Base-by-base conservation (phyloP, 805 yeast species). In the Lipomyces japonicus region DNA sequence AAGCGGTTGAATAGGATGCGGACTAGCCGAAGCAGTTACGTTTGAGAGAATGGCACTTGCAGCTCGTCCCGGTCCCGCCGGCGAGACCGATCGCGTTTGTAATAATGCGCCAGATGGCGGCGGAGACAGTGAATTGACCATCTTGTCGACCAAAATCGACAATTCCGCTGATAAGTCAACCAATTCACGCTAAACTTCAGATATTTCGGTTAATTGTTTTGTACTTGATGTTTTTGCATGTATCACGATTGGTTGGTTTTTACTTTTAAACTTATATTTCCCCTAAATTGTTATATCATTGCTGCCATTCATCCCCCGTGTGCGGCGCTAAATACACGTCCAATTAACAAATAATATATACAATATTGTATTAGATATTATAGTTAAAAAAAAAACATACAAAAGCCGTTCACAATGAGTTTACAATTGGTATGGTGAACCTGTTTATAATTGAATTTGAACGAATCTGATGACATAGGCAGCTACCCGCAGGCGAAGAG, bases 41-140 rank as follows among this genome's bases (percentile, higher is more conserved):
- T 35, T 42, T 18, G 57, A 45, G n/a, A 53, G 46, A 21, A 37
- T 46, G n/a, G 54, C 25, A 19, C 25, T 22, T 22, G 54, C 55
- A 6, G 42, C 39, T 12, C 10, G 10, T n/a, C 10, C n/a, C 23
- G 39, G 41, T n/a, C 18, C n/a, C 46, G 51, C 43, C 57, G 40
- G 25, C 38, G 39, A 12, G 56, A 42, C 35, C 51, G 53, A 14
- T 22, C 45, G 7, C 44, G 31, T 16, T 43, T 3, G 25, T 39
- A 31, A 42, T 44, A 31, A 14, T 14, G 37, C 37, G 47, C 39
- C 36, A 28, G 46, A 6, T 23, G 50, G 26, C 52, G 28, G 34
- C 12, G 40, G 26, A 19, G 50, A 48, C 23, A 48, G 34, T 12
- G 56, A 46, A 36, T 25, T 44, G 44, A 48, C 63, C 63, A 75